Conservation (phyloP, 805 yeast species). For the Debaryomyces prosopidis region DNA sequence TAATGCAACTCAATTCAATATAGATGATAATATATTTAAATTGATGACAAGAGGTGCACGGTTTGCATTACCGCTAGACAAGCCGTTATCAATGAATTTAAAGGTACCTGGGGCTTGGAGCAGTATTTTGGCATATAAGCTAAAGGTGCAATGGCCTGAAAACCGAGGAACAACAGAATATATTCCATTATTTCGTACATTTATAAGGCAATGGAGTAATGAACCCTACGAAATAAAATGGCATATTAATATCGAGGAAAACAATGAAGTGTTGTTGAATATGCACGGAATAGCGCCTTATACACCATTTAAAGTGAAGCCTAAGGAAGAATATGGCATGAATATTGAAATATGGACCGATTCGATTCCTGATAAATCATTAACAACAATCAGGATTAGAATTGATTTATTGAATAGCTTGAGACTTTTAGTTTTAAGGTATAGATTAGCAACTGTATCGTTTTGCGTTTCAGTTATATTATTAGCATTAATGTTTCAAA, state of each 20-base stretch:
- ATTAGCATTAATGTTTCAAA: slow-evolving; percentile 55
- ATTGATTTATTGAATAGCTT: slow-evolving; percentile 62
- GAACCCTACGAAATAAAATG: slow-evolving; percentile 79
- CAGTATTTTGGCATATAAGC: slow-evolving; percentile 56
- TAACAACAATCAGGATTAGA: slow-evolving; percentile 35
- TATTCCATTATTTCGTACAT: slow-evolving; percentile 48
- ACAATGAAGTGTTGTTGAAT: slow-evolving; percentile 22
- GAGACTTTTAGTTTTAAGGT: slow-evolving; percentile 70
- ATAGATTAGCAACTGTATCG: slow-evolving; percentile 71
- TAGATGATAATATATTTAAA: slow-evolving; percentile 28
- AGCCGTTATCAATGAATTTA: slow-evolving; percentile 48
- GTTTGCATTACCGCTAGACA: slow-evolving; percentile 40
- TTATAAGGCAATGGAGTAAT: slow-evolving; percentile 64
- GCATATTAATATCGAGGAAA: slow-evolving; percentile 55
- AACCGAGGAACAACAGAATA: slow-evolving; percentile 4
- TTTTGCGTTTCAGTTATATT: slow-evolving; percentile 64
- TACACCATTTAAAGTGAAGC: slow-evolving; percentile 50
- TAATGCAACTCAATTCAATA: slow-evolving; percentile 21
- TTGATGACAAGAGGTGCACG: slow-evolving; percentile 40
- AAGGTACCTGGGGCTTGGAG: slow-evolving; percentile 60
- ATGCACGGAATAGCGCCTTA: slow-evolving; percentile 72
- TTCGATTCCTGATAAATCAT: slow-evolving; percentile 27
- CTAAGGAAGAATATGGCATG: slow-evolving; percentile 22
- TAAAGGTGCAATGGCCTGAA: slow-evolving; percentile 18
- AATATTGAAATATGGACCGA: slow-evolving; percentile 52